A percentile compares a stretch with the other conserved stretches of the same genome.
Evolutionary conservation across 2,329 filamentous ascomycete genomes (phyloP).

Genomic region (Claviceps fusiformis): DNA sequence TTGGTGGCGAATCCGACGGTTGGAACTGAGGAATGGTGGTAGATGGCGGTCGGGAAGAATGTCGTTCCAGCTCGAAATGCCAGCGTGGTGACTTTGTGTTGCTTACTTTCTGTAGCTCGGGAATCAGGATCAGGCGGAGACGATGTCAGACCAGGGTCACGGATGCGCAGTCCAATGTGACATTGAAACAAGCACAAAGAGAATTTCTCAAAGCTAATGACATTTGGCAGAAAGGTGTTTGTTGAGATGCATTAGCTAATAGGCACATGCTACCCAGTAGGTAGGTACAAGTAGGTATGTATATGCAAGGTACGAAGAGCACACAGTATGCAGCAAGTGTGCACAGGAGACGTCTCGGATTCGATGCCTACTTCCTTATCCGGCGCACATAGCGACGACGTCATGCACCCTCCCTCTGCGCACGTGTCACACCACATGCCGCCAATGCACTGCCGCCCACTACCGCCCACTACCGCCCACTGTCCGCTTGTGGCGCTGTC

Average conservation of each 20-base stretch:
- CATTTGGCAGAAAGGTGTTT: background rate
- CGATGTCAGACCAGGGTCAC: too few species aligned
- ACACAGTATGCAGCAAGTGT: background rate
- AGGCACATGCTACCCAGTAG: too few species aligned
- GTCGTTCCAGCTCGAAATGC: slow-evolving; percentile 3
- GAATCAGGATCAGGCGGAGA: background rate
- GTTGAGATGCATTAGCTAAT: background rate
- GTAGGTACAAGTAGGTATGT: background rate
- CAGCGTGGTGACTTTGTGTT: slow-evolving; percentile 4
- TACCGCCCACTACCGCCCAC: background rate
- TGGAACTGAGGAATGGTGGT: background rate
- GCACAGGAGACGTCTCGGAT: background rate
- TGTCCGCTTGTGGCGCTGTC: too few species aligned
- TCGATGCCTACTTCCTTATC: too few species aligned
- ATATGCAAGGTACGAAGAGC: background rate
- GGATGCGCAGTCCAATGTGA: background rate
- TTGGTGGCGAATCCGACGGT: background rate
- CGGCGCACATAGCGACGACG: slow-evolving; percentile 1
- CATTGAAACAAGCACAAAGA: background rate
- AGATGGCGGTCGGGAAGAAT: background rate
- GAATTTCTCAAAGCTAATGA: background rate
- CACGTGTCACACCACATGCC: too few species aligned
- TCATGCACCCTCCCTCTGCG: background rate
- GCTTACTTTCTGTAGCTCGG: slow-evolving; percentile 2
- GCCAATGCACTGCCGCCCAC: too few species aligned